Conservation (phyloP, 345 rosid species). For the Psidium friedrichsthalianum region DNA sequence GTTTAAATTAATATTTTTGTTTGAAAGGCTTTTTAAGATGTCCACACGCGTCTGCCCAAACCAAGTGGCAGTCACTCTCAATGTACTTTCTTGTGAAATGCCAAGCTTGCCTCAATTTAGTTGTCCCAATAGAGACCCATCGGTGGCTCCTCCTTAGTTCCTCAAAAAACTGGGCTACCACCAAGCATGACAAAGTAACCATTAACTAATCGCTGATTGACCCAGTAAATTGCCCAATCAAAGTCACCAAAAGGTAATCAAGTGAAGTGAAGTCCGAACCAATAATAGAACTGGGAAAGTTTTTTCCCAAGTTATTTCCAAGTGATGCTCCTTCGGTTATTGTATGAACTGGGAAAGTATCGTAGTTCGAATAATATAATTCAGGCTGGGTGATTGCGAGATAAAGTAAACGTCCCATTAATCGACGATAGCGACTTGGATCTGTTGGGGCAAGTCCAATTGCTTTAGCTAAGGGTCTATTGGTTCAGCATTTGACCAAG, state of each 20-base stretch:
- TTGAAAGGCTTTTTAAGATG: too few relatives aligned
- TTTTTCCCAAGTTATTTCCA: neutral
- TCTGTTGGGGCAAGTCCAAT: neutral
- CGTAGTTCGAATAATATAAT: neutral
- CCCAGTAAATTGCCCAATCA: neutral
- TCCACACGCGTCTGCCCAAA: too few relatives aligned
- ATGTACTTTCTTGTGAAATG: conserved; percentile 2
- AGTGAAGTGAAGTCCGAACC: neutral
- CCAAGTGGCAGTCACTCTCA: neutral
- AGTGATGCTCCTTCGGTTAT: neutral
- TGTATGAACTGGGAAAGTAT: neutral
- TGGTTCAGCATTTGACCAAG: too few relatives aligned
- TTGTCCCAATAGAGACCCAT: too few relatives aligned
- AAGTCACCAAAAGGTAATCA: neutral
- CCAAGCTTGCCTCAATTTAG: neutral
- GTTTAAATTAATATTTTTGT: too few relatives aligned
- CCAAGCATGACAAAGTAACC: neutral
- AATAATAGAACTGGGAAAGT: neutral
- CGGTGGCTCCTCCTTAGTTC: neutral
- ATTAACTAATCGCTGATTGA: neutral
- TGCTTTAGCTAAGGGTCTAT: neutral
- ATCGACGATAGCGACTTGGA: neutral
- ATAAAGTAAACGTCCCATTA: neutral
- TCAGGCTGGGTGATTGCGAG: neutral
- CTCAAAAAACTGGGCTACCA: neutral